Percentiles rank a stretch among this genome's conserved stretches.
Evolutionary conservation across 1,139 yeast species (phyloP).

Genomic region (Hyphopichia khmerensis): DNA sequence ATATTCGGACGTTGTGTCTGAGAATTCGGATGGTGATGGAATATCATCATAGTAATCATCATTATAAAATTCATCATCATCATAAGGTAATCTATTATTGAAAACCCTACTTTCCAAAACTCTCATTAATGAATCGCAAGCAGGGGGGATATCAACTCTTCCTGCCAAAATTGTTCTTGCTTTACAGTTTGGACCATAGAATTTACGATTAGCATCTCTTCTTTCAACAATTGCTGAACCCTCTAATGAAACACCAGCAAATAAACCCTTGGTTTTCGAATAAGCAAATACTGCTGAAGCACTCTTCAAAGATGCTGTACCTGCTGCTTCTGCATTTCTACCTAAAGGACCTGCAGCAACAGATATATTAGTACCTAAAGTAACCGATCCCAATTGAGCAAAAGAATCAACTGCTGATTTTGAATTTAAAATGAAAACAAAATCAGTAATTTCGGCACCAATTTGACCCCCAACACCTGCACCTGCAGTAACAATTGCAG

Average conservation of each 20-base stretch:
- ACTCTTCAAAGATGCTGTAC: slow-evolving; percentile 83
- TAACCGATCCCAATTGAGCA: slow-evolving; percentile 91
- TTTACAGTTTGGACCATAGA: slow-evolving; percentile 84
- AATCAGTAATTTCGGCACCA: slow-evolving; percentile 95
- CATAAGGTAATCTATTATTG: slow-evolving; percentile 52
- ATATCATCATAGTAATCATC: slow-evolving; percentile 70
- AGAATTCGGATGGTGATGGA: slow-evolving; percentile 69
- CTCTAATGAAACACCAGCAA: slow-evolving; percentile 96
- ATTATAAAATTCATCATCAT: slow-evolving; percentile 53
- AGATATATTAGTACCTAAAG: slow-evolving; percentile 92
- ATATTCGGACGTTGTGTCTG: slow-evolving; percentile 42
- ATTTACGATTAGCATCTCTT: slow-evolving; percentile 93
- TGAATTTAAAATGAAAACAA: slow-evolving; percentile 87
- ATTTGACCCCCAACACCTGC: slow-evolving; percentile 99
- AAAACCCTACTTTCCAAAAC: slow-evolving; percentile 85
- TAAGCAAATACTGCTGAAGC: slow-evolving; percentile 93
- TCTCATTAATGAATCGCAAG: slow-evolving; percentile 85
- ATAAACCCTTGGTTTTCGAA: slow-evolving; percentile 93
- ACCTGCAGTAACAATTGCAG: slow-evolving; percentile 94
- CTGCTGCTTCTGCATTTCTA: slow-evolving; percentile 97
- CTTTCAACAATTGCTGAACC: slow-evolving; percentile 95
- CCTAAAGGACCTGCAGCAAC: slow-evolving; percentile 99
- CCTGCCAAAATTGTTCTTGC: slow-evolving; percentile 84
- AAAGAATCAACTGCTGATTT: slow-evolving; percentile 89
- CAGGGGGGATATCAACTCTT: slow-evolving; percentile 87